Base-by-base conservation (phyloP, 2,329 filamentous ascomycete genomes). In the Fusarium transvaalense region DNA sequence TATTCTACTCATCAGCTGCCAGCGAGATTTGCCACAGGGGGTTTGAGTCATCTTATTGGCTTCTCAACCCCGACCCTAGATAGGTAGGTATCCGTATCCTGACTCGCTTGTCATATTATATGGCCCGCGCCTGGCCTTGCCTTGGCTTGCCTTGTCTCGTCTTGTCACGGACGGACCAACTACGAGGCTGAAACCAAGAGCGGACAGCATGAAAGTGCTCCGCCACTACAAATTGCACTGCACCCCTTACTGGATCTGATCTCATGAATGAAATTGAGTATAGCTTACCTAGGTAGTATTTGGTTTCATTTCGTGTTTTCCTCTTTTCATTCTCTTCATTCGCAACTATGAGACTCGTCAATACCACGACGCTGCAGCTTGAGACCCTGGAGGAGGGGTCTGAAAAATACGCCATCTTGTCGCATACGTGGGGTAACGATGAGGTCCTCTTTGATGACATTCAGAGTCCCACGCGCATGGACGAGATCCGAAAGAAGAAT, bases 371-470 rank as follows among this genome's bases (percentile, higher is more conserved):
- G 17, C 61, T 74, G 52, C 58, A 72, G 68, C 64, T 74, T 35
- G 69, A 73, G 52, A 61, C 42, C 41, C 52, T 62, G 25, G 72
- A 62, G 38, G 69, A 56, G 37, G 43, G 58, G 41, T 52, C 64
- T 38, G 59, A 57, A 52, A 66, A 60, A 39, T 74, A 74, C 56
- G 72, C 72, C 57, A 72, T 74, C 39, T 51, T 74, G 61, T 74
- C 72, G 39, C 72, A 74, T 64, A 74, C 72, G 42, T 74, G 72
- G 72, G 72, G 62, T 48, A 50, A 53, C 31, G 71, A 74, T 58
- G 72, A 74, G 61, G 64, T 74, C 45, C 59, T 71, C 39, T 74
- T 67, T 39, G 51, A 64, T 55, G 71, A 74, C 56, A 63, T 74
- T 31, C 63, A 57, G 61, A 47, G 62, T 58, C 52, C 57, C 32